These are phyloP conservation scores for Teratosphaeriaceae sp. DNA, from an alignment of 2,329 filamentous ascomycete species.

Conservation along the genomic window DNA sequence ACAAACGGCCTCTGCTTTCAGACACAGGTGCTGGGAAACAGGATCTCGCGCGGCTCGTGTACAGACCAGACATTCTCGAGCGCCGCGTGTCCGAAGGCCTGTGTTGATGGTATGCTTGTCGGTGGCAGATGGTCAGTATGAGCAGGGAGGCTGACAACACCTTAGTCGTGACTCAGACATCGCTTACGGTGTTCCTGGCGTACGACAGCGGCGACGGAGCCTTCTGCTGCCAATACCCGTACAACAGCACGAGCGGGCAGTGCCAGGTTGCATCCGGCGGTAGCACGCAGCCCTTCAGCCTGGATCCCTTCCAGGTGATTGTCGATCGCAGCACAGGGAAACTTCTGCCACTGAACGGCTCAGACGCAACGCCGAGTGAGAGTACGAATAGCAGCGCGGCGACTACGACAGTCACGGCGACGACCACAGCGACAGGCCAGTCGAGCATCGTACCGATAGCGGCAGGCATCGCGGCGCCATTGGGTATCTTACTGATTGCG, in stretches of 20 bases:
- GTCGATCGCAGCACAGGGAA: constrained; percentile 12
- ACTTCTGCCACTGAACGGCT: constrained; percentile 7
- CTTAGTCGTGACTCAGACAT: constrained; percentile 1
- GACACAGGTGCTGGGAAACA: constrained; percentile 6
- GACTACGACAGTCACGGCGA: background rate
- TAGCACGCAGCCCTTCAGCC: constrained; percentile 5
- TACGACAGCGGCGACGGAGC: constrained; percentile 10
- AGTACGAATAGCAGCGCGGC: background rate
- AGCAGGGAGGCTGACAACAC: background rate
- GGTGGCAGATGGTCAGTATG: too few species aligned
- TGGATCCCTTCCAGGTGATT: constrained; percentile 9
- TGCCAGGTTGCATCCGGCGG: constrained; percentile 7
- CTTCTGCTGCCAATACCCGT: constrained; percentile 11
- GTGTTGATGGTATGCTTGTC: constrained; percentile 3
- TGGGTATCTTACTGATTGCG: constrained; percentile 11
- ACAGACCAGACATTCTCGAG: constrained; percentile 10
- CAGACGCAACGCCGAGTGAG: background rate
- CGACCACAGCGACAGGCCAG: constrained; percentile 3
- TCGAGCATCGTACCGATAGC: constrained; percentile 8
- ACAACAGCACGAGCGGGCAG: constrained; percentile 7
- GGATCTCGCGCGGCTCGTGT: constrained; percentile 10
- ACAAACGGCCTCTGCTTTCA: constrained; percentile 12
- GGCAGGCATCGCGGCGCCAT: constrained; percentile 10
- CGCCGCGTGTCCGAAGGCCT: constrained; percentile 9
- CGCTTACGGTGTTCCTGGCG: constrained; percentile 11